Base-by-base conservation (phyloP, 2,329 filamentous ascomycete genomes). In the Stagonosporopsis rhizophila region DNA sequence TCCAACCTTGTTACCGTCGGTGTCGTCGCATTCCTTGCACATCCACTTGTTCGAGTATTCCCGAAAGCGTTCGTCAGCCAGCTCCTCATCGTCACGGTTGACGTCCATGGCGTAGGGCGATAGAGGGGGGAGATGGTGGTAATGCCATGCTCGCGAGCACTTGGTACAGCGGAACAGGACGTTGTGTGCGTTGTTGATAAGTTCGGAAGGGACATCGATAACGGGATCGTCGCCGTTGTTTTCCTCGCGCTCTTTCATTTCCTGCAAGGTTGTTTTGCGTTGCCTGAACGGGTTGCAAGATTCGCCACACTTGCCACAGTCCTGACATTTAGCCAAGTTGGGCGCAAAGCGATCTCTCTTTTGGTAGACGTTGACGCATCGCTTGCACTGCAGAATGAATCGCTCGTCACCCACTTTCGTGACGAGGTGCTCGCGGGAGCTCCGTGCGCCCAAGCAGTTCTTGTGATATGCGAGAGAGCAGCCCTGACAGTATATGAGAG, bases 361-460 rank as follows among this genome's bases (percentile, higher is more conserved):
- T 58, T 81, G 79, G 41, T 87, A 83, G 19, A 83, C 71, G 3
- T 88, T 88, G 59, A 98, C 83, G 72, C 95, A 99, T 53, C 88
- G 89, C 62, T 87, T 89, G 77, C 95, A 99, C 72, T 99, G 95
- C 35, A 99, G 79, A 15, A 99, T 88, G 66, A 96, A 98, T 34
- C 89, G 77, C 2, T 89, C 86, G 1, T 89, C 81, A 2, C 82
- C 87, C 48, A 97, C 77, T 73, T 98, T 99, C 22, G 92, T 98
- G 9, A 91, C 91, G 32, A 95, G 79, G 73, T 98, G 95, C n/a
- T 96, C 92, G 58, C 95, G 85, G 12, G 75, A 80, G 47, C 83
- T 85, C 45, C 95, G 86, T 44, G 83, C 81, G 1, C 94, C 92
- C 25, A 99, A 81, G 70, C 95, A 99, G 37, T 78, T 79, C 73